Evolutionary conservation across 305 asterid genomes (phyloP), one percentile per base, ranked within the genome.

Genomic region (Rubia balearica): DNA sequence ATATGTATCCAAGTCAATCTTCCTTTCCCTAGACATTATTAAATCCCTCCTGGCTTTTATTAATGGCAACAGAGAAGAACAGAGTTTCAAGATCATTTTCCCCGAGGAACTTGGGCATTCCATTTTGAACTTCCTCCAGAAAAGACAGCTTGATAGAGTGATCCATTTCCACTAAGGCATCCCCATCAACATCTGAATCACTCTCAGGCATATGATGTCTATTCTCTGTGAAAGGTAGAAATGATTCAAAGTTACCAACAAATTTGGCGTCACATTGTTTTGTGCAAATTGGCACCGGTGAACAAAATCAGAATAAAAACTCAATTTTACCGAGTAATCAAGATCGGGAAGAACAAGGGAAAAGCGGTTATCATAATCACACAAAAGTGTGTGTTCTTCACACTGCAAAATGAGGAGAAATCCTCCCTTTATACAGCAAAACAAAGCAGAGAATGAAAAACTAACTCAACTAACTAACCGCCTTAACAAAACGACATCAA

Each of bases 141-240:
- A 95, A 76, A 80, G 87, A 81, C 68, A 92, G 75, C 84, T 86
- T 87, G 70, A 87, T 53, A 46, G 88, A 80, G 76, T 72, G 85
- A 76, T 95, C 99, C 49, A 79, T 74, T 75, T 95, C 98, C 49
- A 75, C 59, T 30, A 84, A 70, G 76, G 81, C 78, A 78, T 89
- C 98, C 75, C 92, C 97, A 60, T 95, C 97, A 56, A 85, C 77
- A 81, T 95, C 99, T 59, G 99, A 88, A 76, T 92, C 98, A 81
- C 96, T 90, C 76, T 95, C 98, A 61, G 97, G 99, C 80, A 90
- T 78, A 84, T 95, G 99, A 76, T 87, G 91, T 12, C 82, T 81
- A 76, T 80, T 85, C 63, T 92, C 98, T 45, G 98, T 57, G 79
- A 86, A 90, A 68, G 97, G 88, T 65, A 92, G 81, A 75, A 95